Evolutionary conservation across 225 moss, liverwort and hornwort genomes (phyloP).

Genomic region (Pleurozium schreberi): DNA sequence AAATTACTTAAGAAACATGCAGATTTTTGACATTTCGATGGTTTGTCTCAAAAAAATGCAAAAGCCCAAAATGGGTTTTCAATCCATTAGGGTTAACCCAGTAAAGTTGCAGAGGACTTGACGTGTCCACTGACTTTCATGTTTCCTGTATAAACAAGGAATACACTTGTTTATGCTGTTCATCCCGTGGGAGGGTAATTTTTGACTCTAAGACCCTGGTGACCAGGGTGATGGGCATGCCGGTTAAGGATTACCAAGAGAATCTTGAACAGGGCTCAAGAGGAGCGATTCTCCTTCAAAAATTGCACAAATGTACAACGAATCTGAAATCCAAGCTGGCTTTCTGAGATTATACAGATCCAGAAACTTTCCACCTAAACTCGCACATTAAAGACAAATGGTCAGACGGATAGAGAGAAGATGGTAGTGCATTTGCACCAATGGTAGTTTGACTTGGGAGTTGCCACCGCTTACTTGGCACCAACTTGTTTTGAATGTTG

Average conservation of each 20-base stretch:
- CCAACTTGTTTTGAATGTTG: constrained; percentile 3
- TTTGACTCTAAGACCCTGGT: not conserved
- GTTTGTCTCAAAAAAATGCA: not conserved
- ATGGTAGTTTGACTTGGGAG: constrained; percentile 35
- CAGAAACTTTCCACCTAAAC: constrained; percentile 25
- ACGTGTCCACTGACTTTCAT: not conserved
- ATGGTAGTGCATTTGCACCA: constrained; percentile 42
- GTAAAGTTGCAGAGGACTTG: not conserved
- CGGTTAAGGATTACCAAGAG: not conserved
- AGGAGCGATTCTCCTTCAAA: not conserved
- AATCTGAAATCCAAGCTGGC: not conserved
- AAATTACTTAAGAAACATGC: not conserved
- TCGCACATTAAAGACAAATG: constrained; percentile 48
- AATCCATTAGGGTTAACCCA: not conserved
- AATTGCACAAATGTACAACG: not conserved
- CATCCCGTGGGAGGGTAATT: not conserved
- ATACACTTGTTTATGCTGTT: not conserved
- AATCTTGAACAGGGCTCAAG: not conserved
- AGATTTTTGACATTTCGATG: not conserved
- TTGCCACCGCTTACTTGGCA: constrained; percentile 17
- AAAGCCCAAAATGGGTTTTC: not conserved
- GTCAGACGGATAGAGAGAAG: constrained; percentile 38
- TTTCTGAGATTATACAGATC: not conserved
- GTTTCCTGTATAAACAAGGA: not conserved
- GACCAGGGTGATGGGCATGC: not conserved